phyloP scores from a whole-genome alignment of 2,329 filamentous ascomycete genomes.

The Penicillium paneum region DNA sequence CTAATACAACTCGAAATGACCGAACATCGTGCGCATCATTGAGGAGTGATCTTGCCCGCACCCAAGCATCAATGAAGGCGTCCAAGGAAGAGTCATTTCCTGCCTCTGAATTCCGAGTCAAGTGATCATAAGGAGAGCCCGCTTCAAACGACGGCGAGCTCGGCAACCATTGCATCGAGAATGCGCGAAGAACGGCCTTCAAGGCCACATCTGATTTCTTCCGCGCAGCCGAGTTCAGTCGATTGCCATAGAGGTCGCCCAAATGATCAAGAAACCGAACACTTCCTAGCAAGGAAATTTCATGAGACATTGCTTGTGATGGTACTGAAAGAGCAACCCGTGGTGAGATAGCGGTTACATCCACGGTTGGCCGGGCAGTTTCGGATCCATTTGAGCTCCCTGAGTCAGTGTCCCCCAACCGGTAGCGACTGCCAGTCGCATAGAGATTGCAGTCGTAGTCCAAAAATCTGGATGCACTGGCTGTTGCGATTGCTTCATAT shows the following conservation, averaged over 20 bases:
- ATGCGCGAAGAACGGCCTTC: slow-evolving; percentile 18
- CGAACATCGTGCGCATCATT: slow-evolving; percentile 5
- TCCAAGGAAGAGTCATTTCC: neutral
- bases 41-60: slow-evolving; percentile 11
- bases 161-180: slow-evolving; percentile 22
- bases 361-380: neutral
- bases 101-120: neutral
- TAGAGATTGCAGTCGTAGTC: slow-evolving; percentile 23
- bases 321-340: neutral
- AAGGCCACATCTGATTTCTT: slow-evolving; percentile 20
- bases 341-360: neutral
- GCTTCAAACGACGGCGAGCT: neutral
- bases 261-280: slow-evolving; percentile 26
- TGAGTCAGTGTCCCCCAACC: slow-evolving; percentile 7
- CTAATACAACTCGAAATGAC: slow-evolving; percentile 23
- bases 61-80: slow-evolving; percentile 19
- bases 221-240: slow-evolving; percentile 5
- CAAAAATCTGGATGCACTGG: slow-evolving; percentile 18
- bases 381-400: neutral
- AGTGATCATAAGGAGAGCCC: too few relatives aligned
- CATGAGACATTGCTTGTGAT: neutral
- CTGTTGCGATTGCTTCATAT: slow-evolving; percentile 21
- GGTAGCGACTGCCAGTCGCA: slow-evolving; percentile 15
- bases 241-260: slow-evolving; percentile 22
- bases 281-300: slow-evolving; percentile 19